Evolutionary conservation across 2,329 filamentous ascomycete species (phyloP), one percentile per base, ranked within the genome.

Genomic region (Botryotinia calthae): DNA sequence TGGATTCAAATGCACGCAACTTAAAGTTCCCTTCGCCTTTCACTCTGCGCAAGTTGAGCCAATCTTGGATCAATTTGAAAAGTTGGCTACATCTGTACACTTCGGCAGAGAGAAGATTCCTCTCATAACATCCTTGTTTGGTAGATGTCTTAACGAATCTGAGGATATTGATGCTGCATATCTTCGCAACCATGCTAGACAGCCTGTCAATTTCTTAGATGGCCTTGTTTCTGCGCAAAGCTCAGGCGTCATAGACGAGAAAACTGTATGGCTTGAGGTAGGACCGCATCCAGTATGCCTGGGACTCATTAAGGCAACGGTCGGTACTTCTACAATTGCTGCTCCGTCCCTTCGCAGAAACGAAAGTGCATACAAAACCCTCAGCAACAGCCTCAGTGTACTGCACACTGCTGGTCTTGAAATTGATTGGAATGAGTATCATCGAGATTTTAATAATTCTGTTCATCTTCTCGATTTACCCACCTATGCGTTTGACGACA

Each of bases 251-350:
- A 87, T 92, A 64, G 86, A 90, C 74, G 88, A 90, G 22, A 88
- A 90, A 81, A 91, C 90, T 2, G 85, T 89, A 44, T 93, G 89
- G 87, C 83, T 94, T 72, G 92, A 94, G 80, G 83, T 94, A 75
- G 92, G 92, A n/a, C 91, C 91, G 54, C 90, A 93, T 78, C 90
- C 91, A 0, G 87, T 93, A 22, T 91, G 88, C 81, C 86, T 86
- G 62, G 87, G 87, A 73, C 90, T 94, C 86, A 86, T 93, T 76
- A 91, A 90, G 83, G 86, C 88, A 25, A 90, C 83, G 86, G 86
- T 91, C 31, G 74, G 70, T 20, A 62, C 70, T 46, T 61, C 84
- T 16, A 87, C 86, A 37, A 83, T 86, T 51, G 86, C 88, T 22
- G 85, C 87, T 20, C 86, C 89, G 7, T 89, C 90, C 2, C 83